phyloP scores from a whole-genome alignment of 2,329 filamentous ascomycete genomes.

The Paraconiothyrium brasiliense region DNA sequence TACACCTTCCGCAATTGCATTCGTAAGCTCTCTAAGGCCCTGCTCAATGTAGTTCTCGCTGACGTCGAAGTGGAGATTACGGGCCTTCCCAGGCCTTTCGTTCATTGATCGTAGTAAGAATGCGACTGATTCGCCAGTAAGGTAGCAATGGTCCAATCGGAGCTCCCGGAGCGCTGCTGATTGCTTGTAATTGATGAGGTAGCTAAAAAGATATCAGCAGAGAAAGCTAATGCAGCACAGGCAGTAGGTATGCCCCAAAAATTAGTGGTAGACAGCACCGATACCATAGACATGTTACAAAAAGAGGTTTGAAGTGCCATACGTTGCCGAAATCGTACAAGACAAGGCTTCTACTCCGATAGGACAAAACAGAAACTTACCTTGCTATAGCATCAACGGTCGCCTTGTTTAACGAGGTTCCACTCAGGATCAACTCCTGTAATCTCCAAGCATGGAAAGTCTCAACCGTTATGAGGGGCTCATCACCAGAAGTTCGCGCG shows the following conservation, averaged over 20 bases:
- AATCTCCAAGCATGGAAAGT: constrained; percentile 73
- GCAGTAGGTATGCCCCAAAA: too few relatives aligned
- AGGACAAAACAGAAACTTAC: constrained; percentile 26
- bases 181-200: constrained; percentile 66
- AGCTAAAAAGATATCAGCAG: constrained; percentile 59
- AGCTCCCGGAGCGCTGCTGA: constrained; percentile 69
- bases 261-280: too few relatives aligned
- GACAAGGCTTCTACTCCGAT: background rate
- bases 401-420: constrained; percentile 68
- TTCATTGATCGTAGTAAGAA: constrained; percentile 72
- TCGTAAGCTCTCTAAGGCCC: constrained; percentile 61
- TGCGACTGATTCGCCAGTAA: constrained; percentile 72
- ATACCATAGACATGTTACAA: too few relatives aligned
- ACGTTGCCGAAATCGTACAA: background rate
- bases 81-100: constrained; percentile 56
- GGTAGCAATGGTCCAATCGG: constrained; percentile 72
- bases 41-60: constrained; percentile 69
- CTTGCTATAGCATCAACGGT: constrained; percentile 70
- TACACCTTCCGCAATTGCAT: constrained; percentile 61
- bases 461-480: constrained; percentile 72
- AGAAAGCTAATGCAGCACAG: background rate
- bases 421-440: constrained; percentile 71
- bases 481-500: constrained; percentile 68
- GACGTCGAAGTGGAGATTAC: constrained; percentile 72
- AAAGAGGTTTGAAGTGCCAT: background rate